A percentile compares a stretch with the other conserved stretches of the same genome.
Conservation (phyloP, 176 grass and related monocot genomes). For the Otatea glauca region DNA sequence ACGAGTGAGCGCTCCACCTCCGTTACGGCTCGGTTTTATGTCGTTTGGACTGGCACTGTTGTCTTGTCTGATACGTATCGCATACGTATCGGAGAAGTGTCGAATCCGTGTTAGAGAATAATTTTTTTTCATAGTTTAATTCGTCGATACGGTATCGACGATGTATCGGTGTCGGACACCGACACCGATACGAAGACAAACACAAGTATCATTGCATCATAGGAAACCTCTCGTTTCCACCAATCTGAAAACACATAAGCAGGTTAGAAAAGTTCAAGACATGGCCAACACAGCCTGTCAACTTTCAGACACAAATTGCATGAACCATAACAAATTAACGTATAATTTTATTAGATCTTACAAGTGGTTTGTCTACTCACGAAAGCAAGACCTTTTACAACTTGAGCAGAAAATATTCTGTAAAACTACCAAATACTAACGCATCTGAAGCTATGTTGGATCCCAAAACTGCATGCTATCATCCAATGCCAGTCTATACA, state of each 20-base stretch:
- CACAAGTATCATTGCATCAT: no score
- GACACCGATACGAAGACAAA: no score
- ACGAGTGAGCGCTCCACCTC: no score
- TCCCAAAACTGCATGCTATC: not conserved
- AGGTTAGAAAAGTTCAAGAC: conserved; percentile 13
- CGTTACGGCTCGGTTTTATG: no score
- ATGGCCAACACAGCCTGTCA: not conserved
- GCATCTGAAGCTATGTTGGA: not conserved
- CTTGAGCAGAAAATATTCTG: not conserved
- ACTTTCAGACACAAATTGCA: conserved; percentile 7
- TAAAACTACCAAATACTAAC: not conserved
- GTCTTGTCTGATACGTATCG: no score
- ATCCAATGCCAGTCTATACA: not conserved
- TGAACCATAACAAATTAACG: not conserved
- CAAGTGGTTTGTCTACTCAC: not conserved
- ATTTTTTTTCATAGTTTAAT: no score
- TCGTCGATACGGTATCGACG: no score
- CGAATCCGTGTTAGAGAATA: no score
- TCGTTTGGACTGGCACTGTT: no score
- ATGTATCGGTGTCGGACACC: no score
- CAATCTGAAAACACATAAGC: conserved; percentile 48
- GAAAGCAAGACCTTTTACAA: not conserved
- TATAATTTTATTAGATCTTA: not conserved
- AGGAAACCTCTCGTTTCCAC: conserved; percentile 74
- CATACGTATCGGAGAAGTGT: no score